Percentiles rank a stretch among this genome's conserved stretches.
phyloP scores from a whole-genome alignment of 805 yeast genomes.

The Yueomyces sinensis region DNA sequence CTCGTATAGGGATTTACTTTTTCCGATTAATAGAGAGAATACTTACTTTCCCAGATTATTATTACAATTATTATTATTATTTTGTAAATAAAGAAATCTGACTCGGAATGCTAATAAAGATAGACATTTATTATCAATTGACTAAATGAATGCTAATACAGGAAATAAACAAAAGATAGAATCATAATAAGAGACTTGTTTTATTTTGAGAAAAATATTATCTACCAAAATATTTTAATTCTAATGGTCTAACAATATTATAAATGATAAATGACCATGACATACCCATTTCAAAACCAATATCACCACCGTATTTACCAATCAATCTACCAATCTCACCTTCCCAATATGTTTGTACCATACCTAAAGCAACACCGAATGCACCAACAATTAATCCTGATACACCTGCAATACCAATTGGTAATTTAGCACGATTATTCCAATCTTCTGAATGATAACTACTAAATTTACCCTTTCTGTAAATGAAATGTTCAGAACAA shows the following conservation, averaged over 20 bases:
- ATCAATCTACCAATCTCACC: conserved; percentile 55
- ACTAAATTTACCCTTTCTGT: conserved; percentile 40
- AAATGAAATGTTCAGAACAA: conserved; percentile 73
- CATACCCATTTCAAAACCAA: conserved; percentile 71
- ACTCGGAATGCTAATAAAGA: no score
- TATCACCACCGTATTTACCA: conserved; percentile 67
- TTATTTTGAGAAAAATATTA: conserved; percentile 5
- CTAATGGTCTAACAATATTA: conserved; percentile 47
- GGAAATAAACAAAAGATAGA: no score
- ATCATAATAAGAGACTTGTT: no score
- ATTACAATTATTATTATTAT: no score
- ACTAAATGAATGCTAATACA: no score
- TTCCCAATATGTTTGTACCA: conserved; percentile 73
- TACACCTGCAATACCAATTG: conserved; percentile 68
- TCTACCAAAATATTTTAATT: conserved; percentile 45
- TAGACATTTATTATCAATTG: no score
- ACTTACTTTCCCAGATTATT: no score
- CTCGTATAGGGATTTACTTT: no score
- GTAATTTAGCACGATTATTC: conserved; percentile 43
- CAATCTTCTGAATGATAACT: conserved; percentile 55
- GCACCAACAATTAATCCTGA: conserved; percentile 71
- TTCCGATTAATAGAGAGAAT: no score
- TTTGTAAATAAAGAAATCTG: no score
- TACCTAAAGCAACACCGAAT: conserved; percentile 78
- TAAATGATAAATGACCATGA: conserved; percentile 54